These are phyloP conservation scores for Oropetium thomaeum DNA, from an alignment of 176 grass and related monocot species.

Conservation along the genomic window DNA sequence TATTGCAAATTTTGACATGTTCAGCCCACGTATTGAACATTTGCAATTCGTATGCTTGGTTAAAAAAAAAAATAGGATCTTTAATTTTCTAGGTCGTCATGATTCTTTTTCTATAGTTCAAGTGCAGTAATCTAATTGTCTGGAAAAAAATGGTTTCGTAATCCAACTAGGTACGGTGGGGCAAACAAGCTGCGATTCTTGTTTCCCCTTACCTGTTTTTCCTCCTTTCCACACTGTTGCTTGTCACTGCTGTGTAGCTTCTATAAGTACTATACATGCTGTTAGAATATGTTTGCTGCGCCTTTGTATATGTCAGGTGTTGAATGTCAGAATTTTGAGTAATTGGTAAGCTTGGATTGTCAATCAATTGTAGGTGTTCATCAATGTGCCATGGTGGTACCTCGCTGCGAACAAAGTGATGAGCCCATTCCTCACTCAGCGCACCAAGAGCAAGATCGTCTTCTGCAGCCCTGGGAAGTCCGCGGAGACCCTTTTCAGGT, in stretches of 20 bases:
- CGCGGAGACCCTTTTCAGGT: constrained; percentile 90
- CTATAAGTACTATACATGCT: not conserved
- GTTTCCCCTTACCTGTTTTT: too few species aligned
- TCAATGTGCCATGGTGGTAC: constrained; percentile 99
- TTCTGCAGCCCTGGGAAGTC: constrained; percentile 72
- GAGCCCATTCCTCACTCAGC: constrained; percentile 87
- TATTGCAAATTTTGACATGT: not conserved
- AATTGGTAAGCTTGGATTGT: constrained; percentile 12
- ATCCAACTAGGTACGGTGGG: not conserved
- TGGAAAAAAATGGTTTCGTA: too few species aligned
- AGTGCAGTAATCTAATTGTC: not conserved
- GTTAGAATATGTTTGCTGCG: too few species aligned
- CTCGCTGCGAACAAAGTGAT: constrained; percentile 76
- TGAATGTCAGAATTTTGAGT: not conserved
- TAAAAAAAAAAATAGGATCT: not conserved
- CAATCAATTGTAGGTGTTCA: constrained; percentile 60
- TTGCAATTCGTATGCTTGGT: not conserved
- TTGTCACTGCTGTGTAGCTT: not conserved
- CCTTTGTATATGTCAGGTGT: not conserved
- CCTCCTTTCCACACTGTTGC: too few species aligned
- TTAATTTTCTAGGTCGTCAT: not conserved
- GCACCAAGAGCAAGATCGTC: constrained; percentile 97
- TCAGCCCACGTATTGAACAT: not conserved
- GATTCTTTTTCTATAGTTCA: not conserved
- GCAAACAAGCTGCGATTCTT: not conserved